Evolutionary conservation across 331 rosid species (phyloP), one percentile per base, ranked within the genome.

Genomic region (Rhamnella rubrinervis): DNA sequence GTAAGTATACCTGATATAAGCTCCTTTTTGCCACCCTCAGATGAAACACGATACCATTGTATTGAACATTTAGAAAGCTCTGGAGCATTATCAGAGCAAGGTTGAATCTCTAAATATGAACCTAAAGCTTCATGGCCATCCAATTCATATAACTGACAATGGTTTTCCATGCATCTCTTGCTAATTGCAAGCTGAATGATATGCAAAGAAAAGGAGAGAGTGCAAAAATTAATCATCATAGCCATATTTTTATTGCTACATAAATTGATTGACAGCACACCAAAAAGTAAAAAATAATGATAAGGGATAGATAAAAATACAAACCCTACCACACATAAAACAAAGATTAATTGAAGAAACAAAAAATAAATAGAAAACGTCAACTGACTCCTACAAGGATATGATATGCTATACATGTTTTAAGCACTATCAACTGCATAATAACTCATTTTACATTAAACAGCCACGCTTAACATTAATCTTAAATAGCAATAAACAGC

Each of bases 101-200:
- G 77, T 59, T 84, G 86, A 81, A 92, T 85, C 58, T 68, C 71
- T 75, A 92, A 82, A 86, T 72, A 92, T 61, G 97, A 92, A 73
- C 96, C 96, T 75, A 92, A 82, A n/a, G 75, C 78, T 78, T 92
- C 97, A 52, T 80, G 51, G 65, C 97, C 97, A 71, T 89, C 97
- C 73, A 92, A 63, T 65, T 87, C 92, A 69, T 77, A 92, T 31
- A 80, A 72, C 66, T 74, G 77, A 65, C 75, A 75, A 66, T 51
- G 77, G 58, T 81, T 76, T 61, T 81, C 96, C 79, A 79, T 64
- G 57, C 84, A 89, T 57, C 76, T 83, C 88, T 85, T 87, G 60
- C 84, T 82, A 63, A 84, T 79, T 77, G 87, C 77, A 68, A 92
- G 66, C 97, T 92, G 86, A 46, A 82, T 65, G 59, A 16, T 28